Evolutionary conservation across 2,329 filamentous ascomycete species (phyloP), one percentile per base, ranked within the genome.

Genomic region (Colletotrichum sp.): DNA sequence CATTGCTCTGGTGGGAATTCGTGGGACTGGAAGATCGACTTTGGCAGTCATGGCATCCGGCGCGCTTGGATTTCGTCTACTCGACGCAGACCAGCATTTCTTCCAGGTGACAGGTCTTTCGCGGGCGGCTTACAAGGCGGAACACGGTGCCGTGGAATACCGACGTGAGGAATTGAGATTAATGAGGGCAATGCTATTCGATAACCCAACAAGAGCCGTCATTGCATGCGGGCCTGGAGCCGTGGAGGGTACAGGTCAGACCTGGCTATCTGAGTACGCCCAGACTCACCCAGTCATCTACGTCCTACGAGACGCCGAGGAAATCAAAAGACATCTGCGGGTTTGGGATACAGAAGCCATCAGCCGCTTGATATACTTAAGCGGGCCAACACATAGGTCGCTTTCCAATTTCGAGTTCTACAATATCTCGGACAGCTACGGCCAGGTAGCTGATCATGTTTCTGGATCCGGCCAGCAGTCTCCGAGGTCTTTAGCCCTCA

Each of bases 341-440:
- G 85, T 89, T 13, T 87, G 87, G 79, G 88, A 92, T 63, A 84
- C 88, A 28, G 85, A 88, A 44, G 92, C 90, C 78, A 87, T 93
- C 4, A 85, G 88, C 57, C 90, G 90, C 65, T 86, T 95, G 8
- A 83, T 95, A n/a, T 87, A 89, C 26, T 88, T 89, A 12, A 91
- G 89, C 77, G 88, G 87, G 16, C 85, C 88, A 2, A 89, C 93
- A 13, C 92, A 94, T 78, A 88, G 93, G 67, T 88, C 88, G 3
- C 94, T 92, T 80, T 93, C 93, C 8, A 95, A 95, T 79, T 90
- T 94, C 76, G 94, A 96, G 80, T 96, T 95, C 81, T 95, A 92
- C 86, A 95, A 95, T 78, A 86, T 94, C 16, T 93, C 93, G 9
- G 57, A 62, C 57, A 62, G 28, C 28, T 62, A 62, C 30, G 28